Evolutionary conservation across 495 filamentous ascomycete species (phyloP).

Genomic region (Cryomyces antarcticus): DNA sequence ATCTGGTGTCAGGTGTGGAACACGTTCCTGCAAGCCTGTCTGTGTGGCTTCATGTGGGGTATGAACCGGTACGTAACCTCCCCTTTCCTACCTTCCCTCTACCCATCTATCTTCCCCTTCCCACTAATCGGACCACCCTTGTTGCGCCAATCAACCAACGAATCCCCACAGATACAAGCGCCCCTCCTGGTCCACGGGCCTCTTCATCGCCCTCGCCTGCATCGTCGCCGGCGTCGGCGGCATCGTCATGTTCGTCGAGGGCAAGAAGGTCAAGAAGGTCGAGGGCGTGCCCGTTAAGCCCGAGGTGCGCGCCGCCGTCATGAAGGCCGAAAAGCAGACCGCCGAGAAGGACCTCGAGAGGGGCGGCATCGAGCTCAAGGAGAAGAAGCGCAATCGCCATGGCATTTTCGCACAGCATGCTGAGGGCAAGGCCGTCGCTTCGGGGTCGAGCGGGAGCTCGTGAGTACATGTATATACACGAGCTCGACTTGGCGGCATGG

Average conservation of each 20-base stretch:
- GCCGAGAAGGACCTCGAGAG: constrained; percentile 1
- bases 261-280: constrained; percentile 39
- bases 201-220: constrained; percentile 51
- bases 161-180: constrained; percentile 24
- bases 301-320: background rate
- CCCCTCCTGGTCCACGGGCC: constrained; percentile 53
- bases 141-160: too few species aligned
- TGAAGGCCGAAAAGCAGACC: too few species aligned
- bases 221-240: constrained; percentile 50
- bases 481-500: too few species aligned
- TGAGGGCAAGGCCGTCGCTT: too few species aligned
- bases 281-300: constrained; percentile 30
- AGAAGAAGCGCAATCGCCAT: too few species aligned
- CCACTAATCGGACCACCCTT: background rate
- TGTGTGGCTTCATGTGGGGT: constrained; percentile 67
- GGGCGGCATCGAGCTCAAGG: background rate
- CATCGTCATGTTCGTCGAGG: constrained; percentile 43
- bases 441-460: too few species aligned
- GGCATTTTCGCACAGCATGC: too few species aligned
- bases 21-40: constrained; percentile 48
- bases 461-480: too few species aligned
- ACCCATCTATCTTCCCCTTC: constrained; percentile 1
- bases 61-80: constrained; percentile 27
- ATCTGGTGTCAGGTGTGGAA: constrained; percentile 57
- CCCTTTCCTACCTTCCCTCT: too few species aligned